These are phyloP conservation scores for Roridomyces roridus DNA, from an alignment of 768 basidiomycete species.

Conservation along the genomic window DNA sequence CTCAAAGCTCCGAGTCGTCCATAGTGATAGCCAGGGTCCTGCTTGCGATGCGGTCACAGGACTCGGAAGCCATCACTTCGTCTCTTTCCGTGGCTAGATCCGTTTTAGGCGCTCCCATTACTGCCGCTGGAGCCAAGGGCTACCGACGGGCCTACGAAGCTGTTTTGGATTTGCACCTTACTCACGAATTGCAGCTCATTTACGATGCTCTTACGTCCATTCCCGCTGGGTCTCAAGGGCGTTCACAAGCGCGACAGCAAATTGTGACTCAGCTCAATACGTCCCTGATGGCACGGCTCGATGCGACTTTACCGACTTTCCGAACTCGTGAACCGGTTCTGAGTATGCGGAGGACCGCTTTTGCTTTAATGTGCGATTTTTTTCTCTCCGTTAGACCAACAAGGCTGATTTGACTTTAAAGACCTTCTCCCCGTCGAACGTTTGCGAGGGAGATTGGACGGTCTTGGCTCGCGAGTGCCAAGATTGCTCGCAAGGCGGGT, in stretches of 20 bases:
- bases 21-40: conserved; percentile 81
- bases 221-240: conserved; percentile 44
- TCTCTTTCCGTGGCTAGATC: conserved; percentile 70
- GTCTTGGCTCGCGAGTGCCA: conserved; percentile 93
- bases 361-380: conserved; percentile 66
- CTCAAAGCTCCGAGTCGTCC: conserved; percentile 62
- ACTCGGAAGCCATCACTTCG: conserved; percentile 49
- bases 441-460: conserved; percentile 72
- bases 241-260: conserved; percentile 38
- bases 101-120: conserved; percentile 80
- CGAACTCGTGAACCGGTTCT: conserved; percentile 87
- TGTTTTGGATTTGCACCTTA: conserved; percentile 81
- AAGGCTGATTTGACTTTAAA: conserved; percentile 20
- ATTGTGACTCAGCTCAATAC: conserved; percentile 51
- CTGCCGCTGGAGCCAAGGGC: conserved; percentile 77
- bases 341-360: conserved; percentile 88
- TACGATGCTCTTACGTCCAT: conserved; percentile 48
- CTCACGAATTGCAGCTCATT: conserved; percentile 85
- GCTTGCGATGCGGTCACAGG: conserved; percentile 72
- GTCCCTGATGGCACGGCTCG: conserved; percentile 68
- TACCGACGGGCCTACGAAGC: conserved; percentile 91
- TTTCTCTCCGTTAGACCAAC: background rate
- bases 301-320: conserved; percentile 85
- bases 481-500: conserved; percentile 93
- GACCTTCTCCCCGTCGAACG: conserved; percentile 40